Base-by-base conservation (phyloP, 768 basidiomycete species). In the Exsudoporus frostii region DNA sequence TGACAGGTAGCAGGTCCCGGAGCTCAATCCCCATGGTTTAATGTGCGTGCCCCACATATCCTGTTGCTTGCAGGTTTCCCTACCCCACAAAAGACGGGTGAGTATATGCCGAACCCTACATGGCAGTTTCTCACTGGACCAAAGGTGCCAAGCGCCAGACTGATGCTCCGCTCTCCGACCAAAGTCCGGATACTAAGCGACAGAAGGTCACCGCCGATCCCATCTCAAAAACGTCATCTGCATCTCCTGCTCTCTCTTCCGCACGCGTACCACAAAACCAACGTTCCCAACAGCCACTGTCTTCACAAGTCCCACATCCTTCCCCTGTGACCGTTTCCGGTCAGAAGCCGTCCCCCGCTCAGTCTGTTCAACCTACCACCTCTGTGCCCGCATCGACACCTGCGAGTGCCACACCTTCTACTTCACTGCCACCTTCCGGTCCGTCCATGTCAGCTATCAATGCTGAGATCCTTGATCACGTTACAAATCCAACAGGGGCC, bases 21-120 rank as follows among this genome's bases (percentile, higher is more conserved):
- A 10, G 55, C 62, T 7, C 76, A 80, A 40, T 63, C 67, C 1
- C 80, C 83, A 4, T 88, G 84, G 82, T 88, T 86, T 63, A 55
- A 69, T 19, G 76, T 83, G 10, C 74, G 73, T 11, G 48, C 77
- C 1, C 67, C 72, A 0, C 80, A 85, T 62, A 56, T 64, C 5
- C 54, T 86, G 13, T 69, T 76, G 6, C 67, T 87, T 0, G 69
- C 77, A 33, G 78, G 83, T 7, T 79, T 80, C 51, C 66, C 82
- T 25, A n/a, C 57, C 0, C 58, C 71, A 30, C 66, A 54, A 61
- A 68, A 66, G 59, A 55, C 54, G 50, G 52, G 58, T 74, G 61
- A 65, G 77, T n/a, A 43, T 25, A 32, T 15, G 15, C 50, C 6
- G 5, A 15, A 8, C 24, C 34, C 3, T 41, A 36, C 33, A 38